Evolutionary conservation across 148 eudicot species (phyloP), one percentile per base, ranked within the genome.

Genomic region (Dianthus caryophyllus): DNA sequence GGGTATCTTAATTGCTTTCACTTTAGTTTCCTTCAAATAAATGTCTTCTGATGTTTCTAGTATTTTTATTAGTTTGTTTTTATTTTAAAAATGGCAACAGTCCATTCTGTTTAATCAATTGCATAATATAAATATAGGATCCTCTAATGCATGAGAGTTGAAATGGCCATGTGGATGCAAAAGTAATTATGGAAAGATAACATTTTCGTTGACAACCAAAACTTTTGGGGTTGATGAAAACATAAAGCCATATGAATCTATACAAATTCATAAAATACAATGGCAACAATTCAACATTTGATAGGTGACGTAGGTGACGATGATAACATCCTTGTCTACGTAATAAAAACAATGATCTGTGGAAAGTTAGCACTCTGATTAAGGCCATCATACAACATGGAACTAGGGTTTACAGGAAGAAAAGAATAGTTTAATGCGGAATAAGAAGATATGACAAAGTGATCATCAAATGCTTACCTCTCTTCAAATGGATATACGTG

Each of bases 401-500:
- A 53, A 53, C 10, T 53, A 10, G 24, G 57, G 29, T 24, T 24
- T 21, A 25, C 29, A 21, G 57, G 44, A 39, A 20, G 38, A 39
- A 55, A 50, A 25, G 39, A 22, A 17, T 27, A 25, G 21, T 1
- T 31, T 1, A 59, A 31, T 59, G 41, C 24, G n/a, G 0, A 56
- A 3, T 29, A 57, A 57, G 10, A 64, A 33, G 66, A 10, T 7
- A 73, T 16, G 43, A 13, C 20, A 66, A 67, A 64, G 64, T 71
- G 36, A 21, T 29, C 24, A 61, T 17, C 39, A 30, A 41, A 15
- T 25, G 22, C 76, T 71, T 80, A 89, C 98, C 98, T 87, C 76
- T 93, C 96, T 79, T 88, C 92, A 81, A 93, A 93, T 48, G 98
- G 96, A 77, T 87, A 93, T 27, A 93, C 88, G 59, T 93, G 88